These are phyloP conservation scores for Thecaphora thlaspeos DNA, from an alignment of 1,284 basidiomycete species.

Conservation along the genomic window DNA sequence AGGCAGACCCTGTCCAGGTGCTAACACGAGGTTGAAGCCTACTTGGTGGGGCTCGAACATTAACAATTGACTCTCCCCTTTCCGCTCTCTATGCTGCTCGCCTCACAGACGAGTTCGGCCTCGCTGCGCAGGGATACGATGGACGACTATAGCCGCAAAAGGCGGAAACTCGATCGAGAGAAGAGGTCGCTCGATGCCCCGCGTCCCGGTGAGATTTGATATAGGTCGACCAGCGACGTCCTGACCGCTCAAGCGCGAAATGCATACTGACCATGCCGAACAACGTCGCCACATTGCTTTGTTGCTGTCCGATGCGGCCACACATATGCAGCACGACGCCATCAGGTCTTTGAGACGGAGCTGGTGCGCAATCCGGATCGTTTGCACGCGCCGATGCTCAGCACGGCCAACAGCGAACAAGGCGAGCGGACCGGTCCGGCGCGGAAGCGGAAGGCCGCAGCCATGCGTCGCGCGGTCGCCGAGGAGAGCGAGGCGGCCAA, in stretches of 20 bases:
- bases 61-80: no score
- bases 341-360: conserved; percentile 56
- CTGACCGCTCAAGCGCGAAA: no score
- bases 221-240: not conserved
- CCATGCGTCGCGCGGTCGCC: conserved; percentile 26
- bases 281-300: no score
- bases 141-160: conserved; percentile 76
- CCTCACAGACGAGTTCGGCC: conserved; percentile 14
- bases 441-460: conserved; percentile 14
- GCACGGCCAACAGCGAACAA: conserved; percentile 1
- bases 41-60: no score
- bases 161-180: conserved; percentile 76
- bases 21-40: no score
- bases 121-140: conserved; percentile 75
- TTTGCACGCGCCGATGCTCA: conserved; percentile 14
- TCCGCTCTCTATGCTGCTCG: not conserved
- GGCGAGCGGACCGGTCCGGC: conserved; percentile 8
- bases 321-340: conserved; percentile 23
- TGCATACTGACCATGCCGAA: no score
- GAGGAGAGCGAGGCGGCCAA: conserved; percentile 23
- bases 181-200: conserved; percentile 73
- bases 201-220: conserved; percentile 60
- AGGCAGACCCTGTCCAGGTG: no score
- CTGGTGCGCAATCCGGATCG: conserved; percentile 48
- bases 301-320: not conserved